These are phyloP conservation scores for Tulasnella sp. DNA, from an alignment of 768 basidiomycete genomes.

Conservation along the genomic window DNA sequence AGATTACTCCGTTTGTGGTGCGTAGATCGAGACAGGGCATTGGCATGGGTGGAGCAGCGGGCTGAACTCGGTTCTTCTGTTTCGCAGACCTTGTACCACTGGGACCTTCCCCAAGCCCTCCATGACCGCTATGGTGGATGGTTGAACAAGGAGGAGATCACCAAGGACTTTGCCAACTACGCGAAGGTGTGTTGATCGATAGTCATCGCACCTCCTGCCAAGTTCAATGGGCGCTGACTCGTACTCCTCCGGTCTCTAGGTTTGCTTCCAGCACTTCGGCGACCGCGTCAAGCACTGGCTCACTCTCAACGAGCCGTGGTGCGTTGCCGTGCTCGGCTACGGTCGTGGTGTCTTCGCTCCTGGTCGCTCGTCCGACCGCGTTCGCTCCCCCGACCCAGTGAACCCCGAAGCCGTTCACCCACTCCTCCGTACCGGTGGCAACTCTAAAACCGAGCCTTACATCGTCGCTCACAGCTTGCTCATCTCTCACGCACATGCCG, in stretches of 20 bases:
- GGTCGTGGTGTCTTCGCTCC: slow-evolving; percentile 72
- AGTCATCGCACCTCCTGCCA: background rate
- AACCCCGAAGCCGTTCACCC: slow-evolving; percentile 13
- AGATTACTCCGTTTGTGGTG: slow-evolving; percentile 70
- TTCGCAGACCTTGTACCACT: slow-evolving; percentile 68
- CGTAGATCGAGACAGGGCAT: slow-evolving; percentile 40
- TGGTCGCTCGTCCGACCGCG: slow-evolving; percentile 67
- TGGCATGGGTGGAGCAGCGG: background rate
- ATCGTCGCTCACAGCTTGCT: slow-evolving; percentile 72
- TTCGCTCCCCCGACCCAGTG: slow-evolving; percentile 52
- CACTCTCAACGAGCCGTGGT: slow-evolving; percentile 79
- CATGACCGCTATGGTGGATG: slow-evolving; percentile 76
- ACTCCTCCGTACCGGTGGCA: slow-evolving; percentile 33
- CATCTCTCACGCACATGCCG: slow-evolving; percentile 68
- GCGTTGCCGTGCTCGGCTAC: slow-evolving; percentile 70
- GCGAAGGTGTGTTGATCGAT: slow-evolving; percentile 51
- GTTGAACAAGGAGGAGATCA: slow-evolving; percentile 70
- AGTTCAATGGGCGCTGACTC: too few species aligned
- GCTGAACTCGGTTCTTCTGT: slow-evolving; percentile 19
- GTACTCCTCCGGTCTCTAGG: slow-evolving; percentile 44
- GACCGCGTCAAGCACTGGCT: slow-evolving; percentile 79
- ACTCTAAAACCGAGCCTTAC: slow-evolving; percentile 40
- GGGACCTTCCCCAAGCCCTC: slow-evolving; percentile 77
- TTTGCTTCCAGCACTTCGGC: slow-evolving; percentile 76
- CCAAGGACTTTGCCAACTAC: slow-evolving; percentile 67